These are phyloP conservation scores for Diutina scorzettiae DNA, from an alignment of 1,139 yeast genomes.

Conservation along the genomic window DNA sequence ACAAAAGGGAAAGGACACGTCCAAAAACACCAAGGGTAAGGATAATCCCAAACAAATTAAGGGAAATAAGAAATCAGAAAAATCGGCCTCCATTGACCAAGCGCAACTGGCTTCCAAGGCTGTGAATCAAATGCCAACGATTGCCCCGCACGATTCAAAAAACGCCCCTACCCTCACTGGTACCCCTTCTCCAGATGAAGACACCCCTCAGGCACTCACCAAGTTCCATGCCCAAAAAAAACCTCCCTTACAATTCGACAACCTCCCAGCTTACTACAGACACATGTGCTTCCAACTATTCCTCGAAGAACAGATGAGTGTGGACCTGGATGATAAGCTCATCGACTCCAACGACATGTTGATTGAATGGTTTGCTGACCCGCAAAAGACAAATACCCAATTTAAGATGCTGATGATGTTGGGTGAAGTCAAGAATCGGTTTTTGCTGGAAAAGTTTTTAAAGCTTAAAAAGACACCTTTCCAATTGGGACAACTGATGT, in stretches of 20 bases:
- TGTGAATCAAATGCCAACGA: no score
- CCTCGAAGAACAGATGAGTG: slow-evolving; percentile 41
- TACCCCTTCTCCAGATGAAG: no score
- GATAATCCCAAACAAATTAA: no score
- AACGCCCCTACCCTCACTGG: no score
- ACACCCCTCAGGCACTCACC: slow-evolving; percentile 8
- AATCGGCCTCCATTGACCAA: no score
- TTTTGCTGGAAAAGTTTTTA: slow-evolving; percentile 31
- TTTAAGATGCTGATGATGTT: slow-evolving; percentile 24
- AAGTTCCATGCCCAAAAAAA: slow-evolving; percentile 19
- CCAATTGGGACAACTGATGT: slow-evolving; percentile 32
- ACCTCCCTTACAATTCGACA: slow-evolving; percentile 37
- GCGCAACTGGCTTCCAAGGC: no score
- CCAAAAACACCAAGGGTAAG: no score
- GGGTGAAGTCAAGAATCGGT: slow-evolving; percentile 27
- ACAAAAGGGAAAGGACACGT: no score
- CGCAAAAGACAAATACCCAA: slow-evolving; percentile 29
- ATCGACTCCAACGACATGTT: slow-evolving; percentile 19
- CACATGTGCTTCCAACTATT: slow-evolving; percentile 52
- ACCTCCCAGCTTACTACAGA: slow-evolving; percentile 39
- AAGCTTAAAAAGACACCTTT: slow-evolving; percentile 36
- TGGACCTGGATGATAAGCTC: slow-evolving; percentile 12
- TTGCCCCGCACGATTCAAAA: no score
- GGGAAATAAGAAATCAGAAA: no score
- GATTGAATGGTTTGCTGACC: slow-evolving; percentile 43